Conservation (phyloP, 306 rosid species). For the Delonix regia region DNA sequence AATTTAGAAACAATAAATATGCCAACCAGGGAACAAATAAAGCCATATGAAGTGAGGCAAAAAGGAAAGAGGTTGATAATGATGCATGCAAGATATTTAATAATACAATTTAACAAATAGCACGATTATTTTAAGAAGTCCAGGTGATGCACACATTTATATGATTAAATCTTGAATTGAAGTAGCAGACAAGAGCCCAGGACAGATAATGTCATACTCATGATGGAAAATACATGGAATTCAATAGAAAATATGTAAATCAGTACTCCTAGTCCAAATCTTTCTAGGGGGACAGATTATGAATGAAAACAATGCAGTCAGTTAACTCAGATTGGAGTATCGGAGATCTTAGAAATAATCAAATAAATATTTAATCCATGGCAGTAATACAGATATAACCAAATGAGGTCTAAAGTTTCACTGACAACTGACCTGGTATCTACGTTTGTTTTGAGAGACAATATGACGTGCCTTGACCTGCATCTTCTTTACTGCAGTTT, state of each 20-base stretch:
- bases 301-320: conserved; percentile 13
- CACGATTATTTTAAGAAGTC: neutral
- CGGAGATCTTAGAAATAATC: conserved; percentile 8
- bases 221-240: conserved; percentile 17
- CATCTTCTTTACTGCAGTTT: conserved; percentile 79
- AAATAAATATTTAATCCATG: neutral
- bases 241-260: conserved; percentile 18
- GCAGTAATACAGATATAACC: conserved; percentile 22
- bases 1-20: neutral
- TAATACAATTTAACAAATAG: neutral
- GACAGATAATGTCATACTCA: conserved; percentile 5
- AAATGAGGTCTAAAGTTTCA: conserved; percentile 11
- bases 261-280: neutral
- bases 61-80: neutral
- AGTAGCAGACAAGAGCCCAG: neutral
- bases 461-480: conserved; percentile 95
- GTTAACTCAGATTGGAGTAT: conserved; percentile 13
- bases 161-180: conserved; percentile 1
- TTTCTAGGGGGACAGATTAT: conserved; percentile 2
- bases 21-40: neutral
- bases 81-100: neutral
- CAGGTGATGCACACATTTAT: neutral
- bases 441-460: conserved; percentile 87
- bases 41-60: neutral
- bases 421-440: conserved; percentile 76